Evolutionary conservation across 2,329 filamentous ascomycete species (phyloP).

Genomic region (Daldinia sp.): DNA sequence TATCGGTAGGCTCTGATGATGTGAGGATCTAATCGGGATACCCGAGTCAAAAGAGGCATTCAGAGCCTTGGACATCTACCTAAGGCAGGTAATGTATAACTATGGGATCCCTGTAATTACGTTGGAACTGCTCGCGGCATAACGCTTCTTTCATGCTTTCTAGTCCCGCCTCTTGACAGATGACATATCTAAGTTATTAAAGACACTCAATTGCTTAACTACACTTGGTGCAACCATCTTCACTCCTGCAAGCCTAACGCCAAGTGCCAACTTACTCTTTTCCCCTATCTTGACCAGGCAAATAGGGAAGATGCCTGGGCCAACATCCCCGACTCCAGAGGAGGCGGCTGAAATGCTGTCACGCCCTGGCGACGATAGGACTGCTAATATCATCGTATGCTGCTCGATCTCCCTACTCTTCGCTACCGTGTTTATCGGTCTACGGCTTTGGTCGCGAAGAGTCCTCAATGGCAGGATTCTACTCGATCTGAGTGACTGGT

Average conservation of each 20-base stretch:
- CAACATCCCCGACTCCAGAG: neutral
- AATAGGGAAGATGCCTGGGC: neutral
- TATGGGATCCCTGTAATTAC: no score
- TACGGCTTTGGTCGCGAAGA: neutral
- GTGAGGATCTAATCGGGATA: no score
- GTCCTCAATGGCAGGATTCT: neutral
- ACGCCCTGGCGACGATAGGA: neutral
- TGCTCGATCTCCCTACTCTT: neutral
- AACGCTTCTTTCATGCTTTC: no score
- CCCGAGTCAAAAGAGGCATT: no score
- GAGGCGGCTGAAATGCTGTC: neutral
- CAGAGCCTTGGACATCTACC: no score
- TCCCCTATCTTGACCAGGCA: neutral
- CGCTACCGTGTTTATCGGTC: neutral
- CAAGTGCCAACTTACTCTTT: neutral
- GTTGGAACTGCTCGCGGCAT: no score
- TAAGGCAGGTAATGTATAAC: no score
- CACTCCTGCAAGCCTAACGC: neutral
- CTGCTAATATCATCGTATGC: neutral
- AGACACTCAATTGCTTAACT: no score
- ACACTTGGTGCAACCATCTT: neutral
- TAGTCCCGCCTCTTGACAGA: no score
- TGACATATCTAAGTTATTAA: no score
- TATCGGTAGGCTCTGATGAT: no score
- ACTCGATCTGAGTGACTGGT: neutral